These are phyloP conservation scores for Zangia roseola DNA, from an alignment of 768 basidiomycete genomes.

Conservation along the genomic window DNA sequence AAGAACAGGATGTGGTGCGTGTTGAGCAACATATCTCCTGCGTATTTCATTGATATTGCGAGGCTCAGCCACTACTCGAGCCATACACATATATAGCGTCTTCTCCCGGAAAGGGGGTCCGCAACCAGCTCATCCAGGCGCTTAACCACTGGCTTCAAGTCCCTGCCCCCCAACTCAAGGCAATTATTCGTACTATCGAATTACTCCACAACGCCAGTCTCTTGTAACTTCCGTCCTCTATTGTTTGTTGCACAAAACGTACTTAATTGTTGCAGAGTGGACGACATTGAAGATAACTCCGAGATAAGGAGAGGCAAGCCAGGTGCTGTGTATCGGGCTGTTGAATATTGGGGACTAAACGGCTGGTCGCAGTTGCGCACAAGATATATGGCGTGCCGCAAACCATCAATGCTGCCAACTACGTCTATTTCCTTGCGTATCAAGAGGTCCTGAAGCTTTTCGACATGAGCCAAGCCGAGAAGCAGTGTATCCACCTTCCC, in stretches of 20 bases:
- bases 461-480: constrained; percentile 1
- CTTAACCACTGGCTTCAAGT: constrained; percentile 95
- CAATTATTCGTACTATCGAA: constrained; percentile 77
- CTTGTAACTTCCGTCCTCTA: constrained; percentile 51
- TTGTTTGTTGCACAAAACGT: not conserved
- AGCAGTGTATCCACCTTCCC: constrained; percentile 24
- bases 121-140: constrained; percentile 81
- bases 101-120: constrained; percentile 89
- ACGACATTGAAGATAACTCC: constrained; percentile 92
- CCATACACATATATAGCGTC: constrained; percentile 85
- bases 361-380: constrained; percentile 66
- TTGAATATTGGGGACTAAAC: not conserved
- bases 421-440: constrained; percentile 93
- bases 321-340: constrained; percentile 40
- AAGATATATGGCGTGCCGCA: constrained; percentile 96
- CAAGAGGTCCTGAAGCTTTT: constrained; percentile 62
- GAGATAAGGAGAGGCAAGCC: constrained; percentile 84
- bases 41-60: not conserved
- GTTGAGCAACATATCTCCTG: not conserved
- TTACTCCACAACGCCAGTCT: constrained; percentile 95
- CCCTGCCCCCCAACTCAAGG: constrained; percentile 61
- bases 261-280: constrained; percentile 54
- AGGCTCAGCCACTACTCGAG: constrained; percentile 62
- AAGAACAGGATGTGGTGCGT: constrained; percentile 27
- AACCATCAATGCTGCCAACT: constrained; percentile 96